A percentile compares a stretch with the other conserved stretches of the same genome.
phyloP scores from a whole-genome alignment of 2,329 filamentous ascomycete species.

The Xylaria sp. region DNA sequence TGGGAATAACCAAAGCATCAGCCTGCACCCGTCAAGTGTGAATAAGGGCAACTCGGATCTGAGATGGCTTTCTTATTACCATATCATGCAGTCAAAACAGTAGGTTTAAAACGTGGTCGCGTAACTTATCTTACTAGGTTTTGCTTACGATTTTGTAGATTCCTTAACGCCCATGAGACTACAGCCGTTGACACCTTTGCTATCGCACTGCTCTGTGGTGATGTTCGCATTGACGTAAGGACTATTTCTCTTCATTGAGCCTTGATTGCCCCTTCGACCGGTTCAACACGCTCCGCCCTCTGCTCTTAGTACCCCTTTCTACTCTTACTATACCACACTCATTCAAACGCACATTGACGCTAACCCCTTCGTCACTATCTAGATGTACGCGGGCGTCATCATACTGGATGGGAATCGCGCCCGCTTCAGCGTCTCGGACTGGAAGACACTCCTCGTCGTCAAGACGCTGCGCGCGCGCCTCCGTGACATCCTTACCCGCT shows the following conservation, averaged over 20 bases:
- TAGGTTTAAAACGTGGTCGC: conserved; percentile 48
- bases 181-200: conserved; percentile 81
- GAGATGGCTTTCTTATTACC: conserved; percentile 91
- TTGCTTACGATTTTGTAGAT: conserved; percentile 50
- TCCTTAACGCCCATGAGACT: conserved; percentile 90
- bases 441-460: conserved; percentile 89
- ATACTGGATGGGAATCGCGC: conserved; percentile 86
- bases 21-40: conserved; percentile 84
- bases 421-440: conserved; percentile 82
- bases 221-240: conserved; percentile 81
- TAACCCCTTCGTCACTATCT: background rate
- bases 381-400: conserved; percentile 87
- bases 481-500: conserved; percentile 73
- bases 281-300: background rate
- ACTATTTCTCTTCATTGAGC: background rate
- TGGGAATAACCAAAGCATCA: conserved; percentile 89
- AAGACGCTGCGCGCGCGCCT: conserved; percentile 78
- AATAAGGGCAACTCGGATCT: conserved; percentile 74
- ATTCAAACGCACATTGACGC: background rate
- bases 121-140: background rate
- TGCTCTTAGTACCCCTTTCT: background rate
- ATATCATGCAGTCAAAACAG: conserved; percentile 93
- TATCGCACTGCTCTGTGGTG: conserved; percentile 83
- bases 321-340: background rate
- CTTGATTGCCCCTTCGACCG: background rate